Percentiles rank a stretch among this genome's conserved stretches.
Evolutionary conservation across 2,329 filamentous ascomycete genomes (phyloP).

Genomic region (Penicillium frequentans): DNA sequence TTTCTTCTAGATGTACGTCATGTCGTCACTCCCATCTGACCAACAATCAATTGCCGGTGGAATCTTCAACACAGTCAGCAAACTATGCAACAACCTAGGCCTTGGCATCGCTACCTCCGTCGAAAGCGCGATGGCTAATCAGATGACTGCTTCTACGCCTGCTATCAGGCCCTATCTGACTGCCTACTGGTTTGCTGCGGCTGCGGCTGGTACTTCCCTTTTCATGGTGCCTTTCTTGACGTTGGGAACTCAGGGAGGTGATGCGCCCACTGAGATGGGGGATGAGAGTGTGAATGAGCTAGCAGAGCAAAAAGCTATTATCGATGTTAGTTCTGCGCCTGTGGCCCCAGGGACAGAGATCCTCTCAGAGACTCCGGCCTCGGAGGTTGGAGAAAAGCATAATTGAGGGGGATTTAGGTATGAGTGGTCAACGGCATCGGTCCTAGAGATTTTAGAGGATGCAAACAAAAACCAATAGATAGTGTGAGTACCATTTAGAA

Average conservation of each 20-base stretch:
- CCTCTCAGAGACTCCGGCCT: not conserved
- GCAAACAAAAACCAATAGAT: not conserved
- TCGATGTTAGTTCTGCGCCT: not conserved
- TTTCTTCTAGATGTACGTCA: constrained; percentile 62
- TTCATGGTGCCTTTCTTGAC: constrained; percentile 32
- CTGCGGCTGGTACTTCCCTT: constrained; percentile 25
- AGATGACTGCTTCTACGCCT: constrained; percentile 15
- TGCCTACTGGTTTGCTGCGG: constrained; percentile 31
- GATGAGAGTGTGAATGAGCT: not conserved
- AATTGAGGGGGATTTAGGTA: not conserved
- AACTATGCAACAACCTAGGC: constrained; percentile 60
- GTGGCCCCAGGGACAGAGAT: not conserved
- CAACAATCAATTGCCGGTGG: constrained; percentile 67
- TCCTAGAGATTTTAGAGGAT: not conserved
- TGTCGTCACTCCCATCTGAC: constrained; percentile 62
- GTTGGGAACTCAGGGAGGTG: constrained; percentile 28
- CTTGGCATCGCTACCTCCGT: constrained; percentile 59
- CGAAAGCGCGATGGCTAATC: constrained; percentile 19
- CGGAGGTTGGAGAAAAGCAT: not conserved
- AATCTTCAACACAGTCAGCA: constrained; percentile 66
- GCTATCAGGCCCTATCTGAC: constrained; percentile 29
- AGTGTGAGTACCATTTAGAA: not conserved
- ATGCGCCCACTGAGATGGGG: not conserved
- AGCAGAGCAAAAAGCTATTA: constrained; percentile 1
- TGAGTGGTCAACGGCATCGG: not conserved